Percentiles rank a stretch among this genome's conserved stretches.
These are phyloP conservation scores for Naegleria fowleri DNA, from an alignment of 208 protist species.

Conservation along the genomic window DNA sequence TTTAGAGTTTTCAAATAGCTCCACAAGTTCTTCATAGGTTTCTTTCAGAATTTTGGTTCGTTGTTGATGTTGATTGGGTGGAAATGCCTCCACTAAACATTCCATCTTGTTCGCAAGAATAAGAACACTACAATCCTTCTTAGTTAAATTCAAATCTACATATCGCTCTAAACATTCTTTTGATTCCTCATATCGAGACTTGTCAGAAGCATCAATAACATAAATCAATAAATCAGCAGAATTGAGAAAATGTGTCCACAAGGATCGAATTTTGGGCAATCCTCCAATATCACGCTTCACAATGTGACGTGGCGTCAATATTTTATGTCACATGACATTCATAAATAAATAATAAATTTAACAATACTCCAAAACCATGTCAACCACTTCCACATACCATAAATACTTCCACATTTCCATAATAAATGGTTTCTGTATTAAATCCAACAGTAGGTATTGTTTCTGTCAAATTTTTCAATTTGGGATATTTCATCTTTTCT, in stretches of 20 bases:
- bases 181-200: background rate
- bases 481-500: background rate
- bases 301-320: no score
- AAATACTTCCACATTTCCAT: background rate
- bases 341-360: no score
- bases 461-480: background rate
- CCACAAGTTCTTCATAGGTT: background rate
- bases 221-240: background rate
- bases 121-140: background rate
- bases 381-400: background rate
- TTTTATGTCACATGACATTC: no score
- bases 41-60: background rate
- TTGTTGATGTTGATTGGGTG: no score
- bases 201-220: background rate
- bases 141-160: background rate
- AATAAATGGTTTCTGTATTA: background rate
- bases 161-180: background rate
- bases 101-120: background rate
- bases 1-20: background rate
- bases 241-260: background rate
- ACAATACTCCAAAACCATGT: no score
- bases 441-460: background rate
- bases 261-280: background rate
- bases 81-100: background rate
- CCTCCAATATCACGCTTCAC: background rate